Base-by-base conservation (phyloP, 1,284 basidiomycete species). In the Agaricales sp. region DNA sequence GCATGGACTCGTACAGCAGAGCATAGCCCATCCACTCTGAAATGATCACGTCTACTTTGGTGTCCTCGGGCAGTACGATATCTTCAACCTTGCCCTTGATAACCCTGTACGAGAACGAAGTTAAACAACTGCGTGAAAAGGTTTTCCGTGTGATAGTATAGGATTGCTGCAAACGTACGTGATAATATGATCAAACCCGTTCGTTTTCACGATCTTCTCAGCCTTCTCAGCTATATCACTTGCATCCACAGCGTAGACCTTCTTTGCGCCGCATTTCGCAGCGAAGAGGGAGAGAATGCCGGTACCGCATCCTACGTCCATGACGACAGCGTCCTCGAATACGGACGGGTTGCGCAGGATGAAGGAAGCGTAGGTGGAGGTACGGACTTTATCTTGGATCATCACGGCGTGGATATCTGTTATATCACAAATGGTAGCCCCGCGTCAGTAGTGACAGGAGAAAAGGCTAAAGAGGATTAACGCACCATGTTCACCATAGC, bases 11-110 rank as follows among this genome's bases (percentile, higher is more conserved):
- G 66, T 98, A 98, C 19, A 96, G 74, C 20, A 93, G 71, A 26
- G 87, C 87, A 61, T 93, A 93, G 2, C 91, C 91, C 95, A 98
- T 98, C 95, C 95, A 99, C 66, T 99, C 95, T 23, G 89, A 93
- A 46, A 98, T 74, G 61, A 99, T 92, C 47, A 98, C 77, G 63
- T 98, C 94, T 26, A 98, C 93, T 13, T 78, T 72, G 44, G 85
- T 70, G 22, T 67, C 78, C 20, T 82, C 78, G 2, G 89, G 83
- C 0, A 89, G 67, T 4, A 64, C 65, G 51, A 97, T 82, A 38
- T 92, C 80, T 65, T 97, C 94, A 2, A 97, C 76, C 63, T 94
- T 95, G 39, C 91, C 89, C 49, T 77, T 81, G 53, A 94, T 78
- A 21, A 96, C 90, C 2, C 82, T 84, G 54, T 0, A 48, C 1